Evolutionary conservation across 768 basidiomycete species (phyloP), one percentile per base, ranked within the genome.

Genomic region (Pulveroboletus sp.): DNA sequence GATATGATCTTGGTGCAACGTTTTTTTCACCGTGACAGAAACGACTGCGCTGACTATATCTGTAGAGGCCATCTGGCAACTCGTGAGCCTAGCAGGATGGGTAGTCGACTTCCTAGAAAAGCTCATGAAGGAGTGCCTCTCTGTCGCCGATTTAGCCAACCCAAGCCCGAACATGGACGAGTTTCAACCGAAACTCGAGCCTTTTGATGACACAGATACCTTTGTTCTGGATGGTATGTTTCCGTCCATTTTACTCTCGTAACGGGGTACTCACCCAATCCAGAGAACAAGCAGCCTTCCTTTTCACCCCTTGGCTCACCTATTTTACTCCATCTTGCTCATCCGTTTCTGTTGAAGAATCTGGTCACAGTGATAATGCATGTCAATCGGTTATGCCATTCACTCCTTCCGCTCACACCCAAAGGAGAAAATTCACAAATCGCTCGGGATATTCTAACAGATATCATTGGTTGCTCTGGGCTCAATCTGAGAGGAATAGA

Each of bases 21-120:
- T 68, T 34, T n/a, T 34, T 46, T 17, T 17, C 29, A 26, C 29
- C 38, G 5, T 5, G 27, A 47, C 20, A 20, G 17, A 23, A 36
- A 24, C 39, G 48, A 52, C 59, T 40, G 5, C 29, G 16, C 36
- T 50, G 43, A 58, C 24, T 7, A 10, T 35, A 35, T 24, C 45
- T 49, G 24, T 49, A 91, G 88, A 81, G 45, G 79, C 83, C 30
- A 75, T 81, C 23, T 90, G 89, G 89, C 82, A 85, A 54, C 73
- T 90, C 13, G 77, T 82, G 39, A 78, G 76, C 9, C 59, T 89
- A 39, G 79, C 76, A 1, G 70, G 68, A 8, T 91, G 86, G 86
- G 62, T 79, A 37, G 68, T 88, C 23, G 67, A 68, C 29, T 82
- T 88, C 55, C 53, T 82, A 17, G 85, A 86, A 61, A 76, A 68